Conservation (phyloP, 2,329 filamentous ascomycete genomes). For the Pseudomassariella vexata region DNA sequence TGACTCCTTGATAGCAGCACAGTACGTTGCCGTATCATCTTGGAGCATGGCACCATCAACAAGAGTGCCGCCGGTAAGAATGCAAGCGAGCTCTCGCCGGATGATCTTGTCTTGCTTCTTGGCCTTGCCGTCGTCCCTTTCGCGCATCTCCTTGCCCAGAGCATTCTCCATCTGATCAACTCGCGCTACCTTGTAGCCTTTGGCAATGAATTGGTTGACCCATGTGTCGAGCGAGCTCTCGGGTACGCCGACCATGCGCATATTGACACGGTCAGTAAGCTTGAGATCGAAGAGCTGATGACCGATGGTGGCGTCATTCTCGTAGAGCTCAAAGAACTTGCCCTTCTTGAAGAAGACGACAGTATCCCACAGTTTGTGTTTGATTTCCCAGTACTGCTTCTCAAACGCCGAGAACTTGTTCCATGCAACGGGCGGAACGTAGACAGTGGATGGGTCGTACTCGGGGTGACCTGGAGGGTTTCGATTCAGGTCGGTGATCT, state of each 20-base stretch:
- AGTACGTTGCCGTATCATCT: constrained; percentile 95
- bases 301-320: constrained; percentile 93
- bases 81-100: constrained; percentile 79
- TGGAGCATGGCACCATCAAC: constrained; percentile 97
- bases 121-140: constrained; percentile 63
- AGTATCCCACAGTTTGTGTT: constrained; percentile 95
- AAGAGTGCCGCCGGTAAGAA: constrained; percentile 86
- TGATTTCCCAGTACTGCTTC: constrained; percentile 99
- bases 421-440: constrained; percentile 77
- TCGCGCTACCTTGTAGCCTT: constrained; percentile 93
- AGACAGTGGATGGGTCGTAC: constrained; percentile 87
- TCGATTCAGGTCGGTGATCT: constrained; percentile 77
- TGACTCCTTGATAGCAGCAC: constrained; percentile 86
- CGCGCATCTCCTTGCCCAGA: constrained; percentile 96
- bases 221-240: constrained; percentile 94
- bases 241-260: constrained; percentile 98
- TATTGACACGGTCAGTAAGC: constrained; percentile 95
- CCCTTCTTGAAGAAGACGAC: constrained; percentile 99
- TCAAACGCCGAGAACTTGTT: constrained; percentile 86
- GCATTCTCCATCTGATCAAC: constrained; percentile 97
- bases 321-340: constrained; percentile 98
- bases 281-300: constrained; percentile 97
- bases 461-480: constrained; percentile 76
- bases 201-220: constrained; percentile 97
- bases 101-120: constrained; percentile 90